Evolutionary conservation across 768 basidiomycete species (phyloP).

Genomic region (Kwoniella newhampshirensis): DNA sequence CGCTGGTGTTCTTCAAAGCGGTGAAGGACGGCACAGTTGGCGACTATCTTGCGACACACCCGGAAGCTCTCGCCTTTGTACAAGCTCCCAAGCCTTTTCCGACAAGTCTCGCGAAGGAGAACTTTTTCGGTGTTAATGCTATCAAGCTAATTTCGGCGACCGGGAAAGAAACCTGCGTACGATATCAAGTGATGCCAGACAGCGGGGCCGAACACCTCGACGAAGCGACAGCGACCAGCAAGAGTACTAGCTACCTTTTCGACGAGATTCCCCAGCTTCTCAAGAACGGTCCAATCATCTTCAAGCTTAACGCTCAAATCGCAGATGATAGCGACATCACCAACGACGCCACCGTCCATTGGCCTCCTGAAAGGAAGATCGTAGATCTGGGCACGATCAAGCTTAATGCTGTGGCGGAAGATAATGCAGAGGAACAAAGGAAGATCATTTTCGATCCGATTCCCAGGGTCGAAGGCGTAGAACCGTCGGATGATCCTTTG

Average conservation of each 20-base stretch:
- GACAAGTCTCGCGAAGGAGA: conserved; percentile 17
- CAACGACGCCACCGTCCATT: conserved; percentile 30
- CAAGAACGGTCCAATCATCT: conserved; percentile 11
- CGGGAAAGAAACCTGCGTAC: conserved; percentile 17
- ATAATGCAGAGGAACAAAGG: conserved; percentile 20
- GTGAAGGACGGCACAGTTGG: conserved; percentile 4
- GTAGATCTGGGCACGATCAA: conserved; percentile 26
- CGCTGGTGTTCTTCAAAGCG: conserved; percentile 26
- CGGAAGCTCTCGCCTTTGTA: conserved; percentile 17
- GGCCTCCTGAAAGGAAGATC: conserved; percentile 24
- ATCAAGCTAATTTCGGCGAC: conserved; percentile 21
- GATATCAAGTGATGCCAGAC: conserved; percentile 21
- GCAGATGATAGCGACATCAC: conserved; percentile 29
- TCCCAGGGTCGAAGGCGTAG: conserved; percentile 32
- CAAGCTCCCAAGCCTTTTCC: conserved; percentile 26
- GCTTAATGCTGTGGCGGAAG: no score
- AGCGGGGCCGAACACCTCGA: not conserved
- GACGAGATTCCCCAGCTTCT: no score
- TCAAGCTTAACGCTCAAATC: conserved; percentile 24
- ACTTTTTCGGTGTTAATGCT: conserved; percentile 25
- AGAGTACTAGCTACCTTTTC: no score
- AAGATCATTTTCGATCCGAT: conserved; percentile 38
- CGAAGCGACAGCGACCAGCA: no score
- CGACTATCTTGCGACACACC: conserved; percentile 21
- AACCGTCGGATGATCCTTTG: conserved; percentile 30